These are phyloP conservation scores for Xanthoceras sorbifolium DNA, from an alignment of 345 rosid genomes.

Conservation along the genomic window DNA sequence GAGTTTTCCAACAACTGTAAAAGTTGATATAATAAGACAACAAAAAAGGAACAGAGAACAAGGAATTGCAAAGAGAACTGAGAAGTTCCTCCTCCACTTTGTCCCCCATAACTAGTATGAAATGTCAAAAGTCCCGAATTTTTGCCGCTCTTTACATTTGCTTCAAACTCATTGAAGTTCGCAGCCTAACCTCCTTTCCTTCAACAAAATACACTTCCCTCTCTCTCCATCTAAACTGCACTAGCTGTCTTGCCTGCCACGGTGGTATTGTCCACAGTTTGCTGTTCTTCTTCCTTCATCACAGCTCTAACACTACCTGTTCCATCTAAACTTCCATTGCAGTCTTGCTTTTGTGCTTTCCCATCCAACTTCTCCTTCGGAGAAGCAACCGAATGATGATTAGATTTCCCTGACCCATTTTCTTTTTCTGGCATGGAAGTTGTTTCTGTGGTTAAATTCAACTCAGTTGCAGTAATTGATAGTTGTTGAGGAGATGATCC, in stretches of 20 bases:
- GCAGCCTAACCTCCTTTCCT: constrained; percentile 32
- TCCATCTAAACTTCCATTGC: constrained; percentile 43
- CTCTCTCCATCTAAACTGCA: constrained; percentile 35
- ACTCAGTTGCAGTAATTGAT: constrained; percentile 25
- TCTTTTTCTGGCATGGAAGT: constrained; percentile 30
- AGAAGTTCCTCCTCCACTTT: constrained; percentile 28
- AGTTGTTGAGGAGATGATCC: constrained; percentile 39
- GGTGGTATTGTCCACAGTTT: constrained; percentile 20
- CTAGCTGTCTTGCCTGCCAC: constrained; percentile 31
- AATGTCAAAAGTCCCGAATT: constrained; percentile 26
- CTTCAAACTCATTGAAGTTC: constrained; percentile 43
- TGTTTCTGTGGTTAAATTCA: constrained; percentile 24
- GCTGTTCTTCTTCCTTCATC: constrained; percentile 33
- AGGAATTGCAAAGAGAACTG: constrained; percentile 33
- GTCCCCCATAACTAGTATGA: constrained; percentile 20
- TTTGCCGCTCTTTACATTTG: constrained; percentile 66
- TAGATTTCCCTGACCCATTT: constrained; percentile 30
- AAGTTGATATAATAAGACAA: constrained; percentile 28
- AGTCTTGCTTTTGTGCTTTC: constrained; percentile 31
- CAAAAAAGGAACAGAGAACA: constrained; percentile 24
- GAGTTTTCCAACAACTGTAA: constrained; percentile 25
- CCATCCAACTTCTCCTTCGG: constrained; percentile 31
- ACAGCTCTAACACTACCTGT: constrained; percentile 12
- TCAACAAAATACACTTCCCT: constrained; percentile 5
- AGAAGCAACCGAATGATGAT: constrained; percentile 19